A percentile compares a stretch with the other conserved stretches of the same genome.
These are phyloP conservation scores for Cladosporium colombiae DNA, from an alignment of 2,329 filamentous ascomycete genomes.

Conservation along the genomic window DNA sequence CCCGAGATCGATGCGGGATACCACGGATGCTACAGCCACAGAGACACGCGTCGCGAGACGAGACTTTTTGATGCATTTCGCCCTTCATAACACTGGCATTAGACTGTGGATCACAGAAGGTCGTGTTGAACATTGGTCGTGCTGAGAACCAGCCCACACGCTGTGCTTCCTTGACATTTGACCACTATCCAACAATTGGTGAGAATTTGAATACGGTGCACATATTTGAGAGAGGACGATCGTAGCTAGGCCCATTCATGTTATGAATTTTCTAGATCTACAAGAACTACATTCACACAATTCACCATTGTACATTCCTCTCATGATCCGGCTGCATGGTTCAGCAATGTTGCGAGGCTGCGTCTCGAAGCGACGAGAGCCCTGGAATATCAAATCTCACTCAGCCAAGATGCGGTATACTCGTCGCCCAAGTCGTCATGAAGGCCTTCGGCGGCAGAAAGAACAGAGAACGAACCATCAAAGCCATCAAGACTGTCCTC, in stretches of 20 bases:
- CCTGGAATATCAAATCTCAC: neutral
- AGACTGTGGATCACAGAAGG: neutral
- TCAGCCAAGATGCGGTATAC: constrained; percentile 18
- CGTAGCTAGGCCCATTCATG: neutral
- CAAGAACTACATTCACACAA: neutral
- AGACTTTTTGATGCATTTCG: neutral
- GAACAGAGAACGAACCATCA: constrained; percentile 12
- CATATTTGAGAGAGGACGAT: neutral
- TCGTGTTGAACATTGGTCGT: neutral
- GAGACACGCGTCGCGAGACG: neutral
- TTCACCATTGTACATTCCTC: neutral
- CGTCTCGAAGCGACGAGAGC: neutral
- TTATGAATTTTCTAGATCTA: neutral
- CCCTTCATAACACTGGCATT: neutral
- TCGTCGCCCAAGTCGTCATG: constrained; percentile 12
- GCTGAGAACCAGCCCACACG: neutral
- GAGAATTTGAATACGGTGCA: neutral
- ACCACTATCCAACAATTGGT: neutral
- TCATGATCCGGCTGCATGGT: neutral
- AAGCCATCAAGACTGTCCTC: constrained; percentile 1
- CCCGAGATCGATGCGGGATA: neutral
- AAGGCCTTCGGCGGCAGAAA: constrained; percentile 9
- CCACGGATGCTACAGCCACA: neutral
- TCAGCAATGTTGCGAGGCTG: neutral
- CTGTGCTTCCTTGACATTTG: neutral